phyloP scores from a whole-genome alignment of 805 yeast species.

The Ogataea kodamae region DNA sequence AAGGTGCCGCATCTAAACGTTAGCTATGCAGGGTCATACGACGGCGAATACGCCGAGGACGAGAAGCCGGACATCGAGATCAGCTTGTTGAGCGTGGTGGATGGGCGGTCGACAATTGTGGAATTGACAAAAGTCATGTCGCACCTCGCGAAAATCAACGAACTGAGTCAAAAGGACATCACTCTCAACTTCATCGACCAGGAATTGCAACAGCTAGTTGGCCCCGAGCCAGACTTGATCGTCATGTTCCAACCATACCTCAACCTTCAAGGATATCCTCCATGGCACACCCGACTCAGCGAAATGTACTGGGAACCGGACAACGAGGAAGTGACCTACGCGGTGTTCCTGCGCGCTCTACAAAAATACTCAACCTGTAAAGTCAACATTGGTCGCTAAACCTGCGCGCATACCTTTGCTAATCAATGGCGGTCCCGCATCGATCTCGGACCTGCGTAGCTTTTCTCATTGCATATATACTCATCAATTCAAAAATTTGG shows the following conservation, averaged over 20 bases:
- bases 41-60: conserved; percentile 29
- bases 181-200: conserved; percentile 72
- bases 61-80: conserved; percentile 49
- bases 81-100: conserved; percentile 64
- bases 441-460: conserved; percentile 5
- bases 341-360: conserved; percentile 76
- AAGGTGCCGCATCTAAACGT: conserved; percentile 65
- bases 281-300: conserved; percentile 92
- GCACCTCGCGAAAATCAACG: conserved; percentile 60
- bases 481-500: conserved; percentile 3
- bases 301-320: conserved; percentile 92
- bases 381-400: conserved; percentile 80
- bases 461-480: conserved; percentile 8
- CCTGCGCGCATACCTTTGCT: conserved; percentile 8
- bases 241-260: conserved; percentile 81
- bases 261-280: conserved; percentile 93
- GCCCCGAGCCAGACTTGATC: conserved; percentile 89
- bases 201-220: conserved; percentile 70
- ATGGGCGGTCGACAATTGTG: conserved; percentile 88
- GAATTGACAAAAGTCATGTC: conserved; percentile 85
- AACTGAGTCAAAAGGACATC: conserved; percentile 61
- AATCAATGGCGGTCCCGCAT: not conserved
- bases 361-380: conserved; percentile 76
- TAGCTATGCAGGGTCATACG: conserved; percentile 40
- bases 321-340: conserved; percentile 73